phyloP scores from a whole-genome alignment of 805 yeast species.

The Lachancea cidri region DNA sequence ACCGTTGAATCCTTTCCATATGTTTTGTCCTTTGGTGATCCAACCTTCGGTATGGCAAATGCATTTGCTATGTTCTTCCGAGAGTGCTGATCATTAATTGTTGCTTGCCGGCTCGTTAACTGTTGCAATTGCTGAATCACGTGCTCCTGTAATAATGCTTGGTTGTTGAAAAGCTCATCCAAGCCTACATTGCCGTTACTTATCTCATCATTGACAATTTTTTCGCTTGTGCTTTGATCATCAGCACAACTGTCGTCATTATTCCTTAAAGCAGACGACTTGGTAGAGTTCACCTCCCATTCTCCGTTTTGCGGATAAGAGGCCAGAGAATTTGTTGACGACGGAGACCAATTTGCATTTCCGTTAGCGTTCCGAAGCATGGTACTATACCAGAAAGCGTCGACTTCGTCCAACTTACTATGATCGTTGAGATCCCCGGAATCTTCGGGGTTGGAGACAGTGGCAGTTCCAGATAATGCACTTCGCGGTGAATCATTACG shows the following conservation, averaged over 20 bases:
- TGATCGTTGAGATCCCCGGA: not conserved
- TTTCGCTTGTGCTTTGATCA: not conserved
- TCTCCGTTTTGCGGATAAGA: not conserved
- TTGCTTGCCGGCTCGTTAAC: conserved; percentile 5
- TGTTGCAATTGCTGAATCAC: conserved; percentile 12
- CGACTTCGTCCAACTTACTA: conserved; percentile 10
- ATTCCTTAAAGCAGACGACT: not conserved
- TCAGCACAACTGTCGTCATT: not conserved
- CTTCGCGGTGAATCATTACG: not conserved
- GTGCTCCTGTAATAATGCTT: conserved; percentile 9
- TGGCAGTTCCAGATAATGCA: not conserved
- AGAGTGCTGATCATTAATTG: not conserved
- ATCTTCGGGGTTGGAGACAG: not conserved
- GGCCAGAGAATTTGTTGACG: not conserved
- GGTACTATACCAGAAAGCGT: conserved; percentile 11
- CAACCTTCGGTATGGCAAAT: not conserved
- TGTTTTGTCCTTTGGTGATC: not conserved
- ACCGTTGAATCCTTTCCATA: not conserved
- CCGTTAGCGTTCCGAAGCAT: conserved; percentile 6
- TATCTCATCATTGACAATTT: not conserved
- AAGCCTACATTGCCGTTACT: conserved; percentile 1
- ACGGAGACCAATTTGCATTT: conserved; percentile 1
- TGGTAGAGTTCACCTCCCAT: not conserved
- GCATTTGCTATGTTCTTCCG: not conserved
- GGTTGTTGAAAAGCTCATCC: conserved; percentile 11